phyloP scores from a whole-genome alignment of 202 grass and related monocot species.

The Setaria viridis region DNA sequence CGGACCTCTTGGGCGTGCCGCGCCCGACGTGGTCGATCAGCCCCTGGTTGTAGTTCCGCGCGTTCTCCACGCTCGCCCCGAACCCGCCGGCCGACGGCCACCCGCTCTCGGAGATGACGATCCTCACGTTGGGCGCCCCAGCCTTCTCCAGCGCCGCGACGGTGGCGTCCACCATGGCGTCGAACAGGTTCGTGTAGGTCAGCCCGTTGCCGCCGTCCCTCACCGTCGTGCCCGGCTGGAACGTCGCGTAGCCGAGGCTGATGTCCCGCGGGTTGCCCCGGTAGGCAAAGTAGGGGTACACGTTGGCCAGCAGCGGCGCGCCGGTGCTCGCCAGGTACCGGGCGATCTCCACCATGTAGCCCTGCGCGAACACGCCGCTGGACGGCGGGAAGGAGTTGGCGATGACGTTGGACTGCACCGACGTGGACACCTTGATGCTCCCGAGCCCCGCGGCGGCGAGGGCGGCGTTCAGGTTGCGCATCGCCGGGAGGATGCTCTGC shows the following conservation, averaged over 20 bases:
- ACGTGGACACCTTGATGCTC: constrained; percentile 61
- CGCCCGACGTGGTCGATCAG: constrained; percentile 57
- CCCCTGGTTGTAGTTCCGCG: constrained; percentile 54
- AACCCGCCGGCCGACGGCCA: constrained; percentile 67
- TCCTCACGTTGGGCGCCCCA: background rate
- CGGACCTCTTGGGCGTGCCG: constrained; percentile 56
- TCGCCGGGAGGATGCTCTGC: constrained; percentile 62
- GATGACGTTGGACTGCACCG: constrained; percentile 33
- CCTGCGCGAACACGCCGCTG: constrained; percentile 36
- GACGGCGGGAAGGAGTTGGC: constrained; percentile 56
- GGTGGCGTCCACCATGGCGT: constrained; percentile 56
- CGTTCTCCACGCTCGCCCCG: constrained; percentile 52
- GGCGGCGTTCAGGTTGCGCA: constrained; percentile 49
- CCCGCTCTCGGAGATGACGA: constrained; percentile 67
- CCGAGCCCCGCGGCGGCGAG: constrained; percentile 22
- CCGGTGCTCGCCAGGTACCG: constrained; percentile 33
- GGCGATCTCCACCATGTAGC: constrained; percentile 46
- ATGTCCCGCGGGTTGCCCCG: constrained; percentile 30
- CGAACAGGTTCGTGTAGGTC: constrained; percentile 64
- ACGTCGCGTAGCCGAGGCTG: constrained; percentile 59
- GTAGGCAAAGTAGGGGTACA: constrained; percentile 77
- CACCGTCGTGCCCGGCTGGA: constrained; percentile 55
- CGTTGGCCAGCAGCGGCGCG: constrained; percentile 62
- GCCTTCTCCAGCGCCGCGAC: constrained; percentile 61
- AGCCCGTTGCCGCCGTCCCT: constrained; percentile 40